Evolutionary conservation across 2,329 filamentous ascomycete genomes (phyloP).

Genomic region (Talaromyces sp.): DNA sequence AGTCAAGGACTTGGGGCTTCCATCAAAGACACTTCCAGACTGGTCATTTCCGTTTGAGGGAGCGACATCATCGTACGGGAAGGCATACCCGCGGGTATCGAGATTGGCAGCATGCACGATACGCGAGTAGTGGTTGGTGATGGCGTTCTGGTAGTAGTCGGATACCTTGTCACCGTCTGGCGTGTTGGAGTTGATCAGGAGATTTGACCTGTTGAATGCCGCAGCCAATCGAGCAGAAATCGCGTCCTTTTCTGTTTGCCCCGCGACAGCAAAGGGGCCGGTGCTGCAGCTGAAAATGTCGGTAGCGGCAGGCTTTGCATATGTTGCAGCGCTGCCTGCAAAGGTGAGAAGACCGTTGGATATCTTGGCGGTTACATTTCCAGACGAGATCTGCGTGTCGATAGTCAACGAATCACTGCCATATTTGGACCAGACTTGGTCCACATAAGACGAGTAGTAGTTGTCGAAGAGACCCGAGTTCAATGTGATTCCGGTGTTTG

Average conservation of each 20-base stretch:
- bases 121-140: slow-evolving; percentile 64
- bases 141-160: slow-evolving; percentile 49
- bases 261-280: slow-evolving; percentile 50
- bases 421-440: slow-evolving; percentile 49
- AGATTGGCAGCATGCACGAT: slow-evolving; percentile 58
- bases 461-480: slow-evolving; percentile 44
- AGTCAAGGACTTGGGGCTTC: slow-evolving; percentile 51
- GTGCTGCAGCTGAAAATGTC: slow-evolving; percentile 66
- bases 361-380: slow-evolving; percentile 50
- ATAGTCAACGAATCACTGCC: slow-evolving; percentile 45
- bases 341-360: slow-evolving; percentile 38
- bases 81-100: slow-evolving; percentile 61
- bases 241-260: slow-evolving; percentile 49
- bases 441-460: slow-evolving; percentile 51
- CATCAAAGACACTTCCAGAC: slow-evolving; percentile 58
- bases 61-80: slow-evolving; percentile 66
- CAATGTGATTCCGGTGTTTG: slow-evolving; percentile 36
- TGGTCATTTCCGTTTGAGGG: slow-evolving; percentile 53
- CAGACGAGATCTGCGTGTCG: slow-evolving; percentile 60
- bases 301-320: slow-evolving; percentile 51
- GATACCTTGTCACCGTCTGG: slow-evolving; percentile 47
- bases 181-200: slow-evolving; percentile 51
- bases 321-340: slow-evolving; percentile 42
- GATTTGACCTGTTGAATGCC: slow-evolving; percentile 68
- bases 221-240: slow-evolving; percentile 70